These are phyloP conservation scores for Colletotrichum spaethianum DNA, from an alignment of 2,329 filamentous ascomycete species.

Conservation along the genomic window DNA sequence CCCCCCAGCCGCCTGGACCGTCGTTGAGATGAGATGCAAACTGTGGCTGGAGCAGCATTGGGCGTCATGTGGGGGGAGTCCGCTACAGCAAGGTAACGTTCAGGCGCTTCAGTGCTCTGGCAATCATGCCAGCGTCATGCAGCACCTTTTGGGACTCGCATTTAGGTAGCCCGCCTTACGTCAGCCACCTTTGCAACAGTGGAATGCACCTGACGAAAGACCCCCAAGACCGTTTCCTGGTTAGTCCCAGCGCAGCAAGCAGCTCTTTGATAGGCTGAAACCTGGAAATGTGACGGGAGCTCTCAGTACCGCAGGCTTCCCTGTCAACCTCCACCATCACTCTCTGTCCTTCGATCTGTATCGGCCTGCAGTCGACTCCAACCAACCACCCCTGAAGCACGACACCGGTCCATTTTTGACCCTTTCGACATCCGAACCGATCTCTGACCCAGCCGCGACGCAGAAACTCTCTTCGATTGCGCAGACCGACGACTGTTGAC, in stretches of 20 bases:
- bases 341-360: conserved; percentile 36
- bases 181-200: conserved; percentile 28
- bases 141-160: conserved; percentile 10
- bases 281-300: conserved; percentile 39
- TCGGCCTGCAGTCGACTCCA: conserved; percentile 38
- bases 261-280: conserved; percentile 41
- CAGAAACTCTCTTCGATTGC: conserved; percentile 18
- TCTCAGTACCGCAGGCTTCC: conserved; percentile 42
- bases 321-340: conserved; percentile 40
- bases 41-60: conserved; percentile 18
- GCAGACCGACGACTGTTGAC: conserved; percentile 22
- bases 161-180: conserved; percentile 26
- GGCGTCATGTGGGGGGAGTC: conserved; percentile 2
- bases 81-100: background rate
- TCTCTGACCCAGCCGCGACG: conserved; percentile 26
- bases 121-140: background rate
- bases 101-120: conserved; percentile 3
- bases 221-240: conserved; percentile 29
- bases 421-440: conserved; percentile 27
- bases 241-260: conserved; percentile 31
- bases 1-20: conserved; percentile 16
- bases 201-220: conserved; percentile 21
- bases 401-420: conserved; percentile 37
- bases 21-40: conserved; percentile 21
- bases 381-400: conserved; percentile 42